Evolutionary conservation across 805 yeast species (phyloP).

Genomic region (Pichia heedii): DNA sequence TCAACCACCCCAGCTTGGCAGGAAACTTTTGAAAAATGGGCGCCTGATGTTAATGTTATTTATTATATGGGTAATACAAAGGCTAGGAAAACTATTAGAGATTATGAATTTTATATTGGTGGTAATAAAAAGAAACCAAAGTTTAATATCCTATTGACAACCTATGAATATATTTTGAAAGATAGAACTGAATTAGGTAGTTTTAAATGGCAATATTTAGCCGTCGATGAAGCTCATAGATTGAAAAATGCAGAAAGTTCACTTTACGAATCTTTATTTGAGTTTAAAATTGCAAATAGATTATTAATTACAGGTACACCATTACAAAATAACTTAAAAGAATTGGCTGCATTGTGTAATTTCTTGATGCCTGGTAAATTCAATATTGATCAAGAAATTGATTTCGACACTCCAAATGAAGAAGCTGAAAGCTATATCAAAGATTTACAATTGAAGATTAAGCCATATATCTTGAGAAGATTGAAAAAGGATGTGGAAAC

Average conservation of each 20-base stretch:
- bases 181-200: slow-evolving; percentile 74
- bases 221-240: slow-evolving; percentile 98
- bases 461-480: slow-evolving; percentile 88
- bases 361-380: slow-evolving; percentile 95
- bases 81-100: slow-evolving; percentile 74
- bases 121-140: slow-evolving; percentile 62
- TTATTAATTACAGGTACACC: slow-evolving; percentile 97
- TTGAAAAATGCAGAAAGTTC: slow-evolving; percentile 91
- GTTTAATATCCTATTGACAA: slow-evolving; percentile 86
- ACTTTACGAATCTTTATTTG: slow-evolving; percentile 75
- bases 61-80: slow-evolving; percentile 88
- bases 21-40: slow-evolving; percentile 95
- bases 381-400: slow-evolving; percentile 87
- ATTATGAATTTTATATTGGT: slow-evolving; percentile 66
- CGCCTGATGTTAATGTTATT: slow-evolving; percentile 90
- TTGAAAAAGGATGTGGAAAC: slow-evolving; percentile 96
- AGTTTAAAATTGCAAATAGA: slow-evolving; percentile 76
- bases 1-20: slow-evolving; percentile 99
- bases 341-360: slow-evolving; percentile 88
- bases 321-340: slow-evolving; percentile 89
- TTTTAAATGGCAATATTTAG: slow-evolving; percentile 90
- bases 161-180: slow-evolving; percentile 92
- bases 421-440: slow-evolving; percentile 86
- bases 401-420: slow-evolving; percentile 80
- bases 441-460: slow-evolving; percentile 72